These are phyloP conservation scores for Clarireedia paspali DNA, from an alignment of 2,329 filamentous ascomycete genomes.

Conservation along the genomic window DNA sequence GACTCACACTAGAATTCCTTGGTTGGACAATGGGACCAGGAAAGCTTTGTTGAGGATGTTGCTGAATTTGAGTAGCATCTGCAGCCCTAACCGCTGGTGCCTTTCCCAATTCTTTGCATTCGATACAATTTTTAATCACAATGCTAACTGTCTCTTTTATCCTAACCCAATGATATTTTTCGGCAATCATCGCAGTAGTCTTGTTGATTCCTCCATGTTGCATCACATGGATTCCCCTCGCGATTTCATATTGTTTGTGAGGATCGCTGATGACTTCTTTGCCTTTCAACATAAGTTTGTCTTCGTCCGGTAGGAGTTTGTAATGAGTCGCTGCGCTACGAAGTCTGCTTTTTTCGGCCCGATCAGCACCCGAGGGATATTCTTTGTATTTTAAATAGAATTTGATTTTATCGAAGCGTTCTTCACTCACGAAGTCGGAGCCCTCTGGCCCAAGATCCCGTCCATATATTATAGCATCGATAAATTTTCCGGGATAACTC, in stretches of 20 bases:
- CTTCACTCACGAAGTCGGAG: conserved; percentile 83
- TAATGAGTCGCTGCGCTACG: conserved; percentile 93
- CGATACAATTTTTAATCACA: conserved; percentile 83
- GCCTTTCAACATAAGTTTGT: conserved; percentile 91
- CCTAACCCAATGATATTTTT: conserved; percentile 93
- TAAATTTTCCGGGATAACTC: conserved; percentile 41
- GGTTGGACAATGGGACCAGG: neutral
- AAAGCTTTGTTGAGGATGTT: conserved; percentile 1
- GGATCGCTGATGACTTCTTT: conserved; percentile 95
- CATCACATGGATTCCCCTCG: conserved; percentile 63
- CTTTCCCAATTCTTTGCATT: conserved; percentile 78
- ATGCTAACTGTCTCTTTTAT: conserved; percentile 97
- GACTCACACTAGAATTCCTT: conserved; percentile 13
- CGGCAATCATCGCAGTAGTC: conserved; percentile 87
- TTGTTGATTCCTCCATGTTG: conserved; percentile 96
- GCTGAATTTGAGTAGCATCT: conserved; percentile 12
- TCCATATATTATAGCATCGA: conserved; percentile 56
- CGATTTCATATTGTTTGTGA: conserved; percentile 83
- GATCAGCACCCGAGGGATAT: conserved; percentile 87
- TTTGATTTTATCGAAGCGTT: conserved; percentile 97
- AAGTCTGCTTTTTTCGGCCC: conserved; percentile 90
- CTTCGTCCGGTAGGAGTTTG: conserved; percentile 55
- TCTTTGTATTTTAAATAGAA: conserved; percentile 93
- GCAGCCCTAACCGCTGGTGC: conserved; percentile 31
- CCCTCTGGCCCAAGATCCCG: conserved; percentile 50